Evolutionary conservation across 805 yeast species (phyloP).

Genomic region (Candida ortonii): DNA sequence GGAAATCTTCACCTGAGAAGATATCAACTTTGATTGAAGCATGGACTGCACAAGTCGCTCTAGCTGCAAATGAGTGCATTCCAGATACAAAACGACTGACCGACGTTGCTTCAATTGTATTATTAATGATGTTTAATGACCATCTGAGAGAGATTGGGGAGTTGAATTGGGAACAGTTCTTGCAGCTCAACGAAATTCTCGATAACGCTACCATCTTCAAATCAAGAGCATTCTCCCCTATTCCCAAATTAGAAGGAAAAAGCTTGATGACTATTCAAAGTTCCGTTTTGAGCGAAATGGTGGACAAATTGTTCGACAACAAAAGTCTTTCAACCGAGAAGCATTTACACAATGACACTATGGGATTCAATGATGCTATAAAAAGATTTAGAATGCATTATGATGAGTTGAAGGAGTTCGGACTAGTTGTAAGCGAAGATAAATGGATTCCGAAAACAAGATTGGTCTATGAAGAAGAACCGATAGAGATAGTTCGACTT

Average conservation of each 20-base stretch:
- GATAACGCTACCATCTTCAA: conserved; percentile 8
- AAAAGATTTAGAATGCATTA: conserved; percentile 9
- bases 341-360: not conserved
- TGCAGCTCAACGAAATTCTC: conserved; percentile 4
- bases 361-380: conserved; percentile 4
- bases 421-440: not conserved
- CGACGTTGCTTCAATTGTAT: conserved; percentile 1
- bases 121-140: conserved; percentile 6
- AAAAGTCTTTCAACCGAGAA: conserved; percentile 1
- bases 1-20: conserved; percentile 1
- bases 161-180: conserved; percentile 6
- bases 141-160: conserved; percentile 1
- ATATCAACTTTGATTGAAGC: not conserved
- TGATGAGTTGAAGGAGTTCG: conserved; percentile 9
- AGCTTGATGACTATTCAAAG: conserved; percentile 1
- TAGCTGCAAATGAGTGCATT: not conserved
- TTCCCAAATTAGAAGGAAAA: conserved; percentile 2
- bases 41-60: conserved; percentile 1
- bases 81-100: not conserved
- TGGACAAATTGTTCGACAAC: conserved; percentile 13
- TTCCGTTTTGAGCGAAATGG: conserved; percentile 5
- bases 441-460: not conserved
- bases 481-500: conserved; percentile 12
- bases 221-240: no score
- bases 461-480: conserved; percentile 8